These are phyloP conservation scores for Capsella bursapastoris DNA, from an alignment of 345 rosid genomes.

Conservation along the genomic window DNA sequence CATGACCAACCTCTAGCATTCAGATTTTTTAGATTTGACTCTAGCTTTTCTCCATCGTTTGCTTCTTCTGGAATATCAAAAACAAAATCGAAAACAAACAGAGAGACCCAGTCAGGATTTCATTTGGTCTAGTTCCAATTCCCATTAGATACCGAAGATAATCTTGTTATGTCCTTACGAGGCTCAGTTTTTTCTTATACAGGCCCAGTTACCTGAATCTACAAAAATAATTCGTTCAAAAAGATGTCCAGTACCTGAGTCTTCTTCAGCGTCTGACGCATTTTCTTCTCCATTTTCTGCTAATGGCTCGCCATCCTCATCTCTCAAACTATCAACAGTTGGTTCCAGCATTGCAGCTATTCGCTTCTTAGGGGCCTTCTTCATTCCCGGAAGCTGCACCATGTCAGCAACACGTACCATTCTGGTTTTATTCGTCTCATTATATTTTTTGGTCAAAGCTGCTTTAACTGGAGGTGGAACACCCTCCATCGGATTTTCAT, in stretches of 20 bases:
- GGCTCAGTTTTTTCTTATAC: background rate
- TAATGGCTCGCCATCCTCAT: constrained; percentile 58
- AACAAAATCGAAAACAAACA: background rate
- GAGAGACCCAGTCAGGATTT: constrained; percentile 13
- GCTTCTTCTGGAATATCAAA: constrained; percentile 50
- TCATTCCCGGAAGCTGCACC: constrained; percentile 79
- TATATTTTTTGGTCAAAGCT: constrained; percentile 87
- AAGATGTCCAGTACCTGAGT: constrained; percentile 54
- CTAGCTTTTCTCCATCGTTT: constrained; percentile 63
- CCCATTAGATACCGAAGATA: background rate
- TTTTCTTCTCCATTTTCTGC: constrained; percentile 70
- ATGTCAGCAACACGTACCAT: constrained; percentile 93
- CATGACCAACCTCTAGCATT: constrained; percentile 66
- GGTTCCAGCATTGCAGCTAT: constrained; percentile 84
- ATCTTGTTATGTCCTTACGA: constrained; percentile 7
- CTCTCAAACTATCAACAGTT: constrained; percentile 60
- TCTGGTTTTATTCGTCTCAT: constrained; percentile 67
- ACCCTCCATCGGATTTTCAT: constrained; percentile 82
- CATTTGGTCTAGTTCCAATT: constrained; percentile 12
- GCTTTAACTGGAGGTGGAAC: constrained; percentile 81
- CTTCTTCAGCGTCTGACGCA: constrained; percentile 71
- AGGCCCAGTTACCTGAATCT: constrained; percentile 23
- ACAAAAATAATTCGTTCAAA: constrained; percentile 15
- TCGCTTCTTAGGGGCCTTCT: constrained; percentile 81
- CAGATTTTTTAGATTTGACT: constrained; percentile 68